A percentile compares a stretch with the other conserved stretches of the same genome.
Evolutionary conservation across 176 grass and related monocot genomes (phyloP).

Genomic region (Avena atlantica): DNA sequence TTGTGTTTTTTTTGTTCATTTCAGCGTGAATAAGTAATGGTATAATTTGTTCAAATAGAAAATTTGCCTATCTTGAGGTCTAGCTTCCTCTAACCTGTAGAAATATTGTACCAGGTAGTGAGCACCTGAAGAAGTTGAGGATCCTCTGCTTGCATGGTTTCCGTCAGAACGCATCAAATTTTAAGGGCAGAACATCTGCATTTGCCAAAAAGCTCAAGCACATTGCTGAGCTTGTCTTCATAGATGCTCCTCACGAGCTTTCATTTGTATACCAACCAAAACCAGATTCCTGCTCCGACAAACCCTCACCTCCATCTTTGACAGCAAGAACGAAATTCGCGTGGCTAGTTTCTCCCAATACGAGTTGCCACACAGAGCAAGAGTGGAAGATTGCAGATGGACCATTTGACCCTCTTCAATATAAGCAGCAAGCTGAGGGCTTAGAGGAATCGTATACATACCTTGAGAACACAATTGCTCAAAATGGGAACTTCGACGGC

Average conservation of each 20-base stretch:
- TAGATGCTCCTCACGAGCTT: constrained; percentile 86
- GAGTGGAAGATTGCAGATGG: constrained; percentile 65
- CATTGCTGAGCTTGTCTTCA: constrained; percentile 71
- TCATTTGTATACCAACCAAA: constrained; percentile 72
- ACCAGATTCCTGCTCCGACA: constrained; percentile 7
- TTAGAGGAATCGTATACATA: constrained; percentile 70
- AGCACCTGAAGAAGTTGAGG: constrained; percentile 60
- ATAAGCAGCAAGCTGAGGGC: constrained; percentile 75
- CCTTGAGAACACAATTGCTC: constrained; percentile 55
- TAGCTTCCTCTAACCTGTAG: not conserved
- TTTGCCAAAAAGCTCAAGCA: constrained; percentile 91
- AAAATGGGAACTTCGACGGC: constrained; percentile 65
- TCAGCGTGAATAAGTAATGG: constrained; percentile 16
- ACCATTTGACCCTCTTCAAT: constrained; percentile 78
- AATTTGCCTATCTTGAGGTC: constrained; percentile 13
- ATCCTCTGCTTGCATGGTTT: constrained; percentile 97
- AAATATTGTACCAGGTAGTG: constrained; percentile 59
- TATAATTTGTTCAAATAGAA: not conserved
- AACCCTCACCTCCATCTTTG: constrained; percentile 28
- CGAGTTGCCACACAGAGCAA: constrained; percentile 33
- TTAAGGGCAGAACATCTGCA: constrained; percentile 90
- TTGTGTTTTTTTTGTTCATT: constrained; percentile 4
- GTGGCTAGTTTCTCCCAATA: constrained; percentile 67
- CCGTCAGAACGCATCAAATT: constrained; percentile 86
- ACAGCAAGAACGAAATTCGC: constrained; percentile 67